Percentiles rank a stretch among this genome's conserved stretches.
phyloP scores from a whole-genome alignment of 2,329 filamentous ascomycete genomes.

The Penicillium sclerotigenum region DNA sequence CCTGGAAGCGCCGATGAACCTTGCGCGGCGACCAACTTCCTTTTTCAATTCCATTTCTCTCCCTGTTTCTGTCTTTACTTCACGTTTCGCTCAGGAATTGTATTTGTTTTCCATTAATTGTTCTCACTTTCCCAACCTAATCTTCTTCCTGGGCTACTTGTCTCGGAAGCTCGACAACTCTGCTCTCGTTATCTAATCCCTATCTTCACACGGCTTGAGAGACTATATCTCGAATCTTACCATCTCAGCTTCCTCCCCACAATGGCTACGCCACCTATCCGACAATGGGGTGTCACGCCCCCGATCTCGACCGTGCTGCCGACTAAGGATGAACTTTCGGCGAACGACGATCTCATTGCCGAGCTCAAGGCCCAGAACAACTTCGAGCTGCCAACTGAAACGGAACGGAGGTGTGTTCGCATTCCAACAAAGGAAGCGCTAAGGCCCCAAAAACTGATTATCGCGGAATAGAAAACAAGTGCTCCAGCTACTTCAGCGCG shows the following conservation, averaged over 20 bases:
- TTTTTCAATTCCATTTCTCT: slow-evolving; percentile 7
- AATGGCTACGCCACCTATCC: slow-evolving; percentile 39
- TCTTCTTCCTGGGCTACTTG: not conserved
- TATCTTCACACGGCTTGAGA: slow-evolving; percentile 10
- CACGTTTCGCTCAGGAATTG: not conserved
- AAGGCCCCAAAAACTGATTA: slow-evolving; percentile 5
- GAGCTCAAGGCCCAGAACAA: slow-evolving; percentile 88
- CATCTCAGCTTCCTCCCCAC: not conserved
- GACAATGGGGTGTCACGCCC: slow-evolving; percentile 72
- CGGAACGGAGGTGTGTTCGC: slow-evolving; percentile 67
- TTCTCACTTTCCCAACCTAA: not conserved
- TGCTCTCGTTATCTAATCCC: slow-evolving; percentile 16
- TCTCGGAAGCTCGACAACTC: not conserved
- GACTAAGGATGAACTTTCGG: slow-evolving; percentile 69
- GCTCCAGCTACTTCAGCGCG: slow-evolving; percentile 70
- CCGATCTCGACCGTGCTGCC: slow-evolving; percentile 77
- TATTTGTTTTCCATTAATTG: not conserved
- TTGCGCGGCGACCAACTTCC: slow-evolving; percentile 5
- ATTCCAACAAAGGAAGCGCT: not conserved
- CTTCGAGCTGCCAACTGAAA: slow-evolving; percentile 81
- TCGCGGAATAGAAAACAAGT: slow-evolving; percentile 59
- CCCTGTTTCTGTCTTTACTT: not conserved
- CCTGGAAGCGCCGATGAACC: slow-evolving; percentile 13
- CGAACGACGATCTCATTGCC: slow-evolving; percentile 74
- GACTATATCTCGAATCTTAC: not conserved